Evolutionary conservation across 2,329 filamentous ascomycete species (phyloP).

Genomic region (Alternaria atra): DNA sequence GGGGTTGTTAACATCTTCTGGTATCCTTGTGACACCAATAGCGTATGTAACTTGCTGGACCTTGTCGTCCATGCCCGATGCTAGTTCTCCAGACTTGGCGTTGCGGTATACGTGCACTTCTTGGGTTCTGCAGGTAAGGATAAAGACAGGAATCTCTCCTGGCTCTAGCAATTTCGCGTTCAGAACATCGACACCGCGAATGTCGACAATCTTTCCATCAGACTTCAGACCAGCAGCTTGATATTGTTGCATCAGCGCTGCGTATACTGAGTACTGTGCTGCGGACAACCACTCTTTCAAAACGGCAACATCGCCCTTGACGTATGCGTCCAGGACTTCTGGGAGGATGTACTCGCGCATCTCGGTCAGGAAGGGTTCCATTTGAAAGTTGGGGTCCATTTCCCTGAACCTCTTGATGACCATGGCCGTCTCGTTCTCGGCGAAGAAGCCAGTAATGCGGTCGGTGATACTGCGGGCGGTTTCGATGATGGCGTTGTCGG

Average conservation of each 20-base stretch:
- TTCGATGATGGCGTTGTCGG: constrained; percentile 92
- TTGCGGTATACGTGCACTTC: constrained; percentile 98
- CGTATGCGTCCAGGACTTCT: constrained; percentile 96
- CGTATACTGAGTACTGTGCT: constrained; percentile 95
- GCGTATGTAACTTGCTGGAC: constrained; percentile 98
- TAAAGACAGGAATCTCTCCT: constrained; percentile 92
- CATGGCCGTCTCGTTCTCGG: constrained; percentile 96
- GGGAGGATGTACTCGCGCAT: constrained; percentile 98
- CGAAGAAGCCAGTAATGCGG: constrained; percentile 92
- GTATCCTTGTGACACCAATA: constrained; percentile 91
- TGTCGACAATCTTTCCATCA: constrained; percentile 93
- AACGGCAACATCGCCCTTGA: constrained; percentile 91
- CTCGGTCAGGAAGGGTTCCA: constrained; percentile 93
- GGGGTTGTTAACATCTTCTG: constrained; percentile 95
- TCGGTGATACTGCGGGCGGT: constrained; percentile 95
- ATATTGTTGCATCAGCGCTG: constrained; percentile 96
- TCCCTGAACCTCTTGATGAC: constrained; percentile 98
- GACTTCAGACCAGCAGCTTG: constrained; percentile 91
- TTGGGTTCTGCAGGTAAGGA: constrained; percentile 94
- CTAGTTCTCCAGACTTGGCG: constrained; percentile 85
- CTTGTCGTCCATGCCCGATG: constrained; percentile 98
- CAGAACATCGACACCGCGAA: constrained; percentile 89
- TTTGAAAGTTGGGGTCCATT: constrained; percentile 94
- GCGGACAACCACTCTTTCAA: constrained; percentile 96
- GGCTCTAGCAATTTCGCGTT: constrained; percentile 83